Evolutionary conservation across 352 stramenopile species (phyloP), one percentile per base, ranked within the genome.

Genomic region (Halophytophthora polymorphica): DNA sequence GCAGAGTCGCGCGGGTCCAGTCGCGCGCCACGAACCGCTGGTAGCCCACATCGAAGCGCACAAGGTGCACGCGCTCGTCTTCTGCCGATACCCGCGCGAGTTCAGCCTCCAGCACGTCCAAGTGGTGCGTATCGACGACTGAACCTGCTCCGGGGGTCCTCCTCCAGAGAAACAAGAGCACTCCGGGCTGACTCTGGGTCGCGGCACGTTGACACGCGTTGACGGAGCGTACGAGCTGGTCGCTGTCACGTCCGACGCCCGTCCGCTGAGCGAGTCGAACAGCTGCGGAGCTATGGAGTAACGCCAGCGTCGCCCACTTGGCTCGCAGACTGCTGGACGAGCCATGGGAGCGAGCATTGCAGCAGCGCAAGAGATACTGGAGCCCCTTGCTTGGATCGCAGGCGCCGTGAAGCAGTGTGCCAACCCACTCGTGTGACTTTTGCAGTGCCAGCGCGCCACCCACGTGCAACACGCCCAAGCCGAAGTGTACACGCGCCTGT

Each of bases 141-240:
- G 44, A 39, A 6, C 37, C 38, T 6, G 18, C 15, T 17, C 2
- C 15, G 3, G 33, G 55, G 35, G 53, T 25, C 35, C 52, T 42
- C 10, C 57, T 71, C 68, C 68, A 77, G 6, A 70, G 57, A n/a
- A 74, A 69, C 14, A 77, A n/a, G 3, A 77, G 38, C n/a, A 57
- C 55, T 22, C 57, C 40, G 2, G 68, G 68, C 17, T 64, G 67
- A 5, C 58, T 45, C 36, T 61, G 35, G 12, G 70, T 31, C 14
- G 33, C 54, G 8, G 51, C 34, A 11, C 37, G 53, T 14, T 65
- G 67, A 23, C 48, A 45, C 11, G 4, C 38, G 15, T 2, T 19
- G 18, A 59, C 53, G 19, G 22, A 12, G 45, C 11, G 41, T 25
- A 35, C 29, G 22, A 58, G 7, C 15, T 48, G 34, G 17, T 46